Evolutionary conservation across 176 grass and related monocot genomes (phyloP), one percentile per base, ranked within the genome.

Genomic region (Neostapfia colusana): DNA sequence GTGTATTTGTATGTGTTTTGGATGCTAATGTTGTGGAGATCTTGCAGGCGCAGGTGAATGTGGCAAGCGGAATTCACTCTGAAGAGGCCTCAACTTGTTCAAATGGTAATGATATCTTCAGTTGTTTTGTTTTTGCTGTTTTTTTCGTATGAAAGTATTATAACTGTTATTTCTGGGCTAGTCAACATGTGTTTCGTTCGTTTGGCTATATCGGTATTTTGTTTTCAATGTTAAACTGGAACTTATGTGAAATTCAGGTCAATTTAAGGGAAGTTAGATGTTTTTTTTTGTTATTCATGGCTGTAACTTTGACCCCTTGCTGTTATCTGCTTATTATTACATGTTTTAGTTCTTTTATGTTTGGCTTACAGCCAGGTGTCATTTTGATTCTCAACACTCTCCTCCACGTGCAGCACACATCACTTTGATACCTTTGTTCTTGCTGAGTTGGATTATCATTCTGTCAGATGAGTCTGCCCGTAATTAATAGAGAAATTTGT

Each of bases 41-140:
- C 20, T 73, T 75, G 27, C 65, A 89, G 87, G 71, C 0, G 7
- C 63, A 66, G 60, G 73, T 17, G 15, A 80, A 65, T 90, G 91
- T n/a, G 27, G 55, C 63, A 9, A 58, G 75, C 43, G 79, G 67
- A 70, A 36, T 51, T 27, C 60, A 83, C n/a, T 81, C 79, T 26
- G 73, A 67, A 26, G 64, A 83, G 65, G 58, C 85, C 60, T 62
- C 60, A 36, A 79, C 87, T 49, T 63, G 65, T 82, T 87, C 77
- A 56, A 54, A 79, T 63, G 79, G 82, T 90, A 83, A 65, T 21
- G 6, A 12, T 10, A 20, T 12, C 35, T 36, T 34, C 25, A 44
- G 7, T 66, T 65, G 16, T 28, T 65, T 74, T 74, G 7, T 75
- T 45, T 50, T 45, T 13, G 2, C 20, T 58, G 17, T 35, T 37